phyloP scores from a whole-genome alignment of 1,284 basidiomycete genomes.

The Irpex rosettiformis region DNA sequence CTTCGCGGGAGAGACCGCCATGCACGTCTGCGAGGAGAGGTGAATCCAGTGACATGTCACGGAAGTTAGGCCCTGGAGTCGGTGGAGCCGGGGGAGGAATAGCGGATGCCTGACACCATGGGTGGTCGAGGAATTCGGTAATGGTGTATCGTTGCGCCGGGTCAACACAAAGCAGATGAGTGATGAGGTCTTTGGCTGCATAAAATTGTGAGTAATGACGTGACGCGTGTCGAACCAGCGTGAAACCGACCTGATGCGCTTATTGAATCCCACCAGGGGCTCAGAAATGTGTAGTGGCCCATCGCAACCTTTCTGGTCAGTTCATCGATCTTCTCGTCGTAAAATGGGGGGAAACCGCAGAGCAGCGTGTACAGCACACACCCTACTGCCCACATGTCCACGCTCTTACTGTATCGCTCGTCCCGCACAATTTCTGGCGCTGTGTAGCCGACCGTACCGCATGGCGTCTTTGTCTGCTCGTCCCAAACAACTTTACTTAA shows the following conservation, averaged over 20 bases:
- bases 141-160: constrained; percentile 95
- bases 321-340: constrained; percentile 98
- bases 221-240: not conserved
- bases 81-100: constrained; percentile 60
- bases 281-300: constrained; percentile 97
- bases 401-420: constrained; percentile 96
- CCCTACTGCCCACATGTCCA: constrained; percentile 99
- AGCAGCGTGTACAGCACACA: constrained; percentile 98
- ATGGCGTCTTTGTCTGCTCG: constrained; percentile 98
- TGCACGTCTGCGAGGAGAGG: constrained; percentile 83
- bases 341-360: constrained; percentile 99
- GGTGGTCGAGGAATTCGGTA: constrained; percentile 95
- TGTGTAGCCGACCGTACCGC: constrained; percentile 98
- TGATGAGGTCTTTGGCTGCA: constrained; percentile 92
- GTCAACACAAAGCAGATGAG: constrained; percentile 94
- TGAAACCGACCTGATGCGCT: constrained; percentile 64
- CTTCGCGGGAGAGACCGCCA: constrained; percentile 77
- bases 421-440: constrained; percentile 99
- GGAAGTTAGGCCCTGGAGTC: constrained; percentile 50
- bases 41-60: constrained; percentile 75
- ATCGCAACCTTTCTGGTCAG: constrained; percentile 98
- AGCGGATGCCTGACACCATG: constrained; percentile 83
- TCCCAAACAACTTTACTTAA: constrained; percentile 99
- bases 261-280: constrained; percentile 99
- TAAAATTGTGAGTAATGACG: not conserved